A percentile compares a stretch with the other conserved stretches of the same genome.
phyloP scores from a whole-genome alignment of 352 stramenopile genomes.

The Aphanomyces stellatus region DNA sequence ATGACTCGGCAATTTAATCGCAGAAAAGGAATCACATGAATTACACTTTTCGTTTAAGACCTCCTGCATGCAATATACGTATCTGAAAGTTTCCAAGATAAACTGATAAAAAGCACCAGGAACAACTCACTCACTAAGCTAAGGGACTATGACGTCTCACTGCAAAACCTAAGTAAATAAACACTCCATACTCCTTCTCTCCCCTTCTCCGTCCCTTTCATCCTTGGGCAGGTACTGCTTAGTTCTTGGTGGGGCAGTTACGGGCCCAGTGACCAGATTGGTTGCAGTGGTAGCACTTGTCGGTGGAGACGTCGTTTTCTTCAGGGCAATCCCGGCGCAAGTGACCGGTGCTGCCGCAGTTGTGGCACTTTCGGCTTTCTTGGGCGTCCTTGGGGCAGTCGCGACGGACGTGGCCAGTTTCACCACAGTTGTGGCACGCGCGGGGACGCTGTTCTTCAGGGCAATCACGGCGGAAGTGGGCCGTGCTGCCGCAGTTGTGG shows the following conservation, averaged over 20 bases:
- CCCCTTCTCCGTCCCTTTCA: not conserved
- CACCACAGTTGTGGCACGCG: slow-evolving; percentile 76
- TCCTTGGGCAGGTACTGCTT: not conserved
- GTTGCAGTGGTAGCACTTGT: slow-evolving; percentile 82
- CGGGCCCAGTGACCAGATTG: slow-evolving; percentile 69
- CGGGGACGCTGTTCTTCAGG: slow-evolving; percentile 58
- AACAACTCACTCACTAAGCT: slow-evolving; percentile 19
- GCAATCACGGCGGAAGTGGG: slow-evolving; percentile 75
- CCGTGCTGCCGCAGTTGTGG: slow-evolving; percentile 75
- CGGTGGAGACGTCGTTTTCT: slow-evolving; percentile 47
- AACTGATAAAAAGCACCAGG: slow-evolving; percentile 15
- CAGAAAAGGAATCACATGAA: no score
- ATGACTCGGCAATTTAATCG: no score
- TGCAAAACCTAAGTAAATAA: slow-evolving; percentile 20
- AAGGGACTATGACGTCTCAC: not conserved
- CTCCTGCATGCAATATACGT: no score
- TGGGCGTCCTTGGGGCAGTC: slow-evolving; percentile 60
- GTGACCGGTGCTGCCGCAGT: slow-evolving; percentile 58
- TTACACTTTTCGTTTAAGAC: no score
- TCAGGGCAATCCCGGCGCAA: slow-evolving; percentile 74
- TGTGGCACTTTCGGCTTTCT: slow-evolving; percentile 69
- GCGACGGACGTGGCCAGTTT: slow-evolving; percentile 56
- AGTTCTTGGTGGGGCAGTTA: slow-evolving; percentile 43
- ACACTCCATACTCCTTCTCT: not conserved
- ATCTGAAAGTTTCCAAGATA: not conserved